A percentile compares a stretch with the other conserved stretches of the same genome.
Evolutionary conservation across 371 early-diverging fungal species (phyloP).

Genomic region (Dichotomocladium elegans): DNA sequence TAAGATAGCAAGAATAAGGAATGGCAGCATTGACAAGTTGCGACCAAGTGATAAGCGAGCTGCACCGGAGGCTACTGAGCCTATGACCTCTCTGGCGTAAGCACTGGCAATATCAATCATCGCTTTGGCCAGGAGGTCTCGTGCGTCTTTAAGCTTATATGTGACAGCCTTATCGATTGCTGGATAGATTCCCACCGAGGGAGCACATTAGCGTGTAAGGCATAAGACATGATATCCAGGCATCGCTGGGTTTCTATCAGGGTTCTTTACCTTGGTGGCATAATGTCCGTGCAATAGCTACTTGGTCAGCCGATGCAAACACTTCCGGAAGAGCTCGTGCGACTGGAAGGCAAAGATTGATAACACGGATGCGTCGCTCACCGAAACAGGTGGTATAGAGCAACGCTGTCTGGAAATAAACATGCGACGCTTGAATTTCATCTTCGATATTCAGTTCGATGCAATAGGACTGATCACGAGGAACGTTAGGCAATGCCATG

Average conservation of each 20-base stretch:
- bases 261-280: constrained; percentile 61
- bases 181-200: too few relatives aligned
- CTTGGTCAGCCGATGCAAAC: constrained; percentile 66
- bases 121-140: constrained; percentile 67
- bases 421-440: constrained; percentile 55
- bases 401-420: constrained; percentile 95
- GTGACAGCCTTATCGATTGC: constrained; percentile 66
- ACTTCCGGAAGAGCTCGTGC: constrained; percentile 69
- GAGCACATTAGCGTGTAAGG: background rate
- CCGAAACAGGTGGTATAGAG: constrained; percentile 83
- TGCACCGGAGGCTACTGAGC: constrained; percentile 44
- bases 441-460: constrained; percentile 79
- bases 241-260: too few relatives aligned
- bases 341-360: constrained; percentile 90
- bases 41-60: constrained; percentile 63
- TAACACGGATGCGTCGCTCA: constrained; percentile 94
- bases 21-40: constrained; percentile 67
- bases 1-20: constrained; percentile 59
- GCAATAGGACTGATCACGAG: constrained; percentile 80
- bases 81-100: constrained; percentile 59
- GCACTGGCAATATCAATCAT: constrained; percentile 60
- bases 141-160: constrained; percentile 72
- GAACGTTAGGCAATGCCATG: constrained; percentile 82
- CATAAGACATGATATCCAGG: too few relatives aligned
- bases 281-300: constrained; percentile 58